Evolutionary conservation across 1,284 basidiomycete species (phyloP), one percentile per base, ranked within the genome.

Genomic region (Naganishia cerealis): DNA sequence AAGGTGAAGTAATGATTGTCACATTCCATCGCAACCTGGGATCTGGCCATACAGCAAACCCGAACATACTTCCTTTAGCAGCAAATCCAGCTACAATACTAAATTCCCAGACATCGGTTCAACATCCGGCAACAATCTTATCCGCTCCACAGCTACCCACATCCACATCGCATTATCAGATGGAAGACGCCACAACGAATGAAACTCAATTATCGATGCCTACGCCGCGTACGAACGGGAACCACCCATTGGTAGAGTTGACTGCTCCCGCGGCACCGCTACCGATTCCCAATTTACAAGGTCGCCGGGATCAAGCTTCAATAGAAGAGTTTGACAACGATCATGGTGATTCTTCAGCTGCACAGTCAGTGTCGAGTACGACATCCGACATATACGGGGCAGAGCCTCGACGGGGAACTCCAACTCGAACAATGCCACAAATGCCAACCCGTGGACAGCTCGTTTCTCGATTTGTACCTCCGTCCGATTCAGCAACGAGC

Each of bases 1-100:
- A 63, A 46, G 61, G 61, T 18, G 61, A 63, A 29, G 50, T 63
- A 3, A 63, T 63, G 61, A 63, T 54, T 18, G 61, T 63, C 38
- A 63, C 61, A 15, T 54, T 38, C 12, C 61, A 63, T 39, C 61
- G 26, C 0, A 21, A 63, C 54, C 61, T 63, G 18, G 61, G 61
- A n/a, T 38, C 61, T 13, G 26, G 21, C 8, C 15, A 50, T 15
- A 18, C 38, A 40, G 29, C 50, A 24, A 5, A 50, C 13, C 39
- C 26, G 38, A 61, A 24, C 24, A 24, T 24, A 50, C n/a, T 18
- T 50, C 10, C 21, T 12, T 48, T 26, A 13, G 43, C 24, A 48
- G 24, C 10, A 13, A 21, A 15, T 10, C 24, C 42, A 10, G 12
- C 48, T 6, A 12, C 15, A 24, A 39, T 38, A 6, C 12, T 38